Conservation (phyloP, 2,329 filamentous ascomycete species). For the Talaromyces pinophilus region DNA sequence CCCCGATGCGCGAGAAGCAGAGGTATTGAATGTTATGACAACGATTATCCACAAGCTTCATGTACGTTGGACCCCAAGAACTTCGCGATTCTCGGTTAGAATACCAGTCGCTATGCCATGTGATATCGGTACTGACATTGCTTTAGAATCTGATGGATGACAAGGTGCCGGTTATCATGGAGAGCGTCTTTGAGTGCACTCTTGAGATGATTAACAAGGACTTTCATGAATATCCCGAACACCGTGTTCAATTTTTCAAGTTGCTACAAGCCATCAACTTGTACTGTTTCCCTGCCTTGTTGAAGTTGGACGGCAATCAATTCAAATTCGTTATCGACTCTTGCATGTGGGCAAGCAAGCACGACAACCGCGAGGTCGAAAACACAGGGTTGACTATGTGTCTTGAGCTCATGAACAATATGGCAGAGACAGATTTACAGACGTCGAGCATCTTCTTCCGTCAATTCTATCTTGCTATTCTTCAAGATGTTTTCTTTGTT, state of each 20-base stretch:
- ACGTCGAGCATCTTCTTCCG: constrained; percentile 97
- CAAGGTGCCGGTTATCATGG: constrained; percentile 95
- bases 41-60: constrained; percentile 95
- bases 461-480: constrained; percentile 91
- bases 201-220: constrained; percentile 99
- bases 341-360: constrained; percentile 99
- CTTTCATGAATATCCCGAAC: constrained; percentile 98
- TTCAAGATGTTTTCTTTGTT: constrained; percentile 98
- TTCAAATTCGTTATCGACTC: constrained; percentile 99
- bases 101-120: constrained; percentile 28
- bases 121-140: constrained; percentile 35
- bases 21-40: constrained; percentile 96
- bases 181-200: constrained; percentile 97
- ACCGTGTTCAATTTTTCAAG: constrained; percentile 99
- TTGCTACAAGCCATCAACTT: constrained; percentile 93
- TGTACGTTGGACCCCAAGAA: constrained; percentile 67
- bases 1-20: constrained; percentile 89
- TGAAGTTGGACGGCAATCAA: constrained; percentile 91
- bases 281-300: constrained; percentile 90
- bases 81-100: constrained; percentile 54
- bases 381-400: constrained; percentile 97
- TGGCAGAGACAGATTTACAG: constrained; percentile 82
- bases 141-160: constrained; percentile 89
- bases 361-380: constrained; percentile 97
- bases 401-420: constrained; percentile 94